Percentiles rank a stretch among this genome's conserved stretches.
phyloP scores from a whole-genome alignment of 2,329 filamentous ascomycete species.

The Fusarium bulbicola region DNA sequence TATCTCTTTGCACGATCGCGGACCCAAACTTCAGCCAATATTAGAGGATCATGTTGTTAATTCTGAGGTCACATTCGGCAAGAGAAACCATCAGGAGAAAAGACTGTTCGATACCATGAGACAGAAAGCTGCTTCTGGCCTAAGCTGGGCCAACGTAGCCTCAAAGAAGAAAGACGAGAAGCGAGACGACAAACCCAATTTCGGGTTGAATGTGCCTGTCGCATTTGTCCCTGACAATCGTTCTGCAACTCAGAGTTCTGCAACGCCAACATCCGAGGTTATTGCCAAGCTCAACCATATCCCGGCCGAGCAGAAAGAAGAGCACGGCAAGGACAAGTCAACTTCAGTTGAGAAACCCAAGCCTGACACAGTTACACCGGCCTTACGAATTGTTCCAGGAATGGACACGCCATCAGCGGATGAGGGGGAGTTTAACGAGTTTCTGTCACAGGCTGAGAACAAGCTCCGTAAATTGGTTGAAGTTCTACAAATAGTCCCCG shows the following conservation, averaged over 20 bases:
- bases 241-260: background rate
- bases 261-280: background rate
- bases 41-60: background rate
- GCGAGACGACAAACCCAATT: background rate
- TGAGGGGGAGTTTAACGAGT: background rate
- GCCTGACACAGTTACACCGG: too few relatives aligned
- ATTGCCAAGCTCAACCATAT: too few relatives aligned
- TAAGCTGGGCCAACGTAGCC: conserved; percentile 17
- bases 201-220: conserved; percentile 19
- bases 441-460: conserved; percentile 17
- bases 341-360: background rate
- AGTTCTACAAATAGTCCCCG: conserved; percentile 38
- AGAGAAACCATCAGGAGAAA: conserved; percentile 6
- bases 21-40: background rate
- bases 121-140: conserved; percentile 22
- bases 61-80: conserved; percentile 19
- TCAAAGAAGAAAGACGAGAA: background rate
- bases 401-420: background rate
- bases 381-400: conserved; percentile 6
- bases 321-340: background rate
- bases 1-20: too few relatives aligned
- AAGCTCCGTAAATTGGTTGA: conserved; percentile 20
- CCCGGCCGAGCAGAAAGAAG: background rate
- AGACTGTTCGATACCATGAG: conserved; percentile 35
- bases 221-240: background rate